Conservation (phyloP, 768 basidiomycete species). For the Tephrocybe sp. region DNA sequence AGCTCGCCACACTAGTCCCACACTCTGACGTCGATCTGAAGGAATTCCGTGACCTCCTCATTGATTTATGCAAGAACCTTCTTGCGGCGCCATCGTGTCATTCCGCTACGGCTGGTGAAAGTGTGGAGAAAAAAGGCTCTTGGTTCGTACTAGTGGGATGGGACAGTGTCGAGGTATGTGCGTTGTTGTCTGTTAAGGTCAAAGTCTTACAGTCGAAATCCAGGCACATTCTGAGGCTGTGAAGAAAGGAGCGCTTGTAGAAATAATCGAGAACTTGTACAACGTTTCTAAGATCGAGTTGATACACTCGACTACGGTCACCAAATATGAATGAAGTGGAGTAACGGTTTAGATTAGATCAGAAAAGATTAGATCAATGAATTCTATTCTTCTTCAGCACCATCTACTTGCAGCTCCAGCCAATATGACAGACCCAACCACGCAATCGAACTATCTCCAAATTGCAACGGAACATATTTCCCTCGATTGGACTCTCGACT, state of each 20-base stretch:
- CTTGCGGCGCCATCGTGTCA: neutral
- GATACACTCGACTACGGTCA: conserved; percentile 6
- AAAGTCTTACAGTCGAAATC: neutral
- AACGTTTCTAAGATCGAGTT: neutral
- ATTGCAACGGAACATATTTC: conserved; percentile 64
- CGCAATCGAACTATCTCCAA: conserved; percentile 76
- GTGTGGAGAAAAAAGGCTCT: conserved; percentile 9
- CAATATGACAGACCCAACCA: conserved; percentile 52
- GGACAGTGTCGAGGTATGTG: conserved; percentile 13
- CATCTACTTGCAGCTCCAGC: no score
- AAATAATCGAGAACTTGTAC: conserved; percentile 3
- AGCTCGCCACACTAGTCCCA: neutral
- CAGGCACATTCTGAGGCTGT: conserved; percentile 12
- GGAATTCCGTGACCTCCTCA: neutral
- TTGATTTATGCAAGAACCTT: neutral
- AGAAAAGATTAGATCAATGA: no score
- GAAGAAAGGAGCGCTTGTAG: neutral
- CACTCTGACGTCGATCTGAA: neutral
- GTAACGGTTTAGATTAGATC: no score
- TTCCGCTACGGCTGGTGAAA: conserved; percentile 2
- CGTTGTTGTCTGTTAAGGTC: neutral
- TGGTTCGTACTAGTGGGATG: conserved; percentile 9
- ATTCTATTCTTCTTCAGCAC: no score
- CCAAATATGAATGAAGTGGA: conserved; percentile 3
- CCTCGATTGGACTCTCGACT: conserved; percentile 82